phyloP scores from a whole-genome alignment of 2,329 filamentous ascomycete genomes.

The Aspergillus sp. region DNA sequence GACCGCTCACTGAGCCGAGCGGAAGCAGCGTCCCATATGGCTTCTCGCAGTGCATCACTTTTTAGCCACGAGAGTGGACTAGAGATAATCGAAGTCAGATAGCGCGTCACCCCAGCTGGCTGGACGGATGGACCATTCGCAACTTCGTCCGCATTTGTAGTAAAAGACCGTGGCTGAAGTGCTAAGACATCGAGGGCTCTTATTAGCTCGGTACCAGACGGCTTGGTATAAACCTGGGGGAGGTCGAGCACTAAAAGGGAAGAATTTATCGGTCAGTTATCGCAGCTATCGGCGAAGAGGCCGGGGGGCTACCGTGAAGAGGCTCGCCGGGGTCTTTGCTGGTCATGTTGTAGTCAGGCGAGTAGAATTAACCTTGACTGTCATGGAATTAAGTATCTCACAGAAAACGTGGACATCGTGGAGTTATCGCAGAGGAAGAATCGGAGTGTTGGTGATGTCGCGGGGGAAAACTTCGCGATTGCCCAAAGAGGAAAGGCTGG shows the following conservation, averaged over 20 bases:
- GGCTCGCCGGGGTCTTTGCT: slow-evolving; percentile 28
- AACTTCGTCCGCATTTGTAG: slow-evolving; percentile 17
- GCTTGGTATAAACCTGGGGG: slow-evolving; percentile 73
- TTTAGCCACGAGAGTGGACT: slow-evolving; percentile 40
- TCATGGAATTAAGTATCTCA: slow-evolving; percentile 1
- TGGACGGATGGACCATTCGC: slow-evolving; percentile 26
- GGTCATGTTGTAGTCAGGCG: slow-evolving; percentile 21
- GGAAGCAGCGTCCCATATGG: slow-evolving; percentile 67
- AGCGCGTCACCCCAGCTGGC: slow-evolving; percentile 35
- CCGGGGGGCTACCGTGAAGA: slow-evolving; percentile 27
- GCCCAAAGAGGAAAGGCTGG: slow-evolving; percentile 25
- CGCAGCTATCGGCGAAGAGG: slow-evolving; percentile 12
- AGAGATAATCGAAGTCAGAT: slow-evolving; percentile 41
- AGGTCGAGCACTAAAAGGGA: slow-evolving; percentile 56
- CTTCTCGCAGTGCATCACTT: slow-evolving; percentile 35
- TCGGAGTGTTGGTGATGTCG: slow-evolving; percentile 11
- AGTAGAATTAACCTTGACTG: slow-evolving; percentile 1
- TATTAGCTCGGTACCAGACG: slow-evolving; percentile 56
- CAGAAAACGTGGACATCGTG: not conserved
- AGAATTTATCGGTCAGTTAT: slow-evolving; percentile 26
- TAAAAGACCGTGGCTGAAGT: slow-evolving; percentile 50
- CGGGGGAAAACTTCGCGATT: slow-evolving; percentile 20
- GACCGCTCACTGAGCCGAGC: slow-evolving; percentile 75
- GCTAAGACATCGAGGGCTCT: slow-evolving; percentile 58
- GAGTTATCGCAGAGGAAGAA: slow-evolving; percentile 9